These are phyloP conservation scores for Tulasnella sp. DNA, from an alignment of 768 basidiomycete species.

Conservation along the genomic window DNA sequence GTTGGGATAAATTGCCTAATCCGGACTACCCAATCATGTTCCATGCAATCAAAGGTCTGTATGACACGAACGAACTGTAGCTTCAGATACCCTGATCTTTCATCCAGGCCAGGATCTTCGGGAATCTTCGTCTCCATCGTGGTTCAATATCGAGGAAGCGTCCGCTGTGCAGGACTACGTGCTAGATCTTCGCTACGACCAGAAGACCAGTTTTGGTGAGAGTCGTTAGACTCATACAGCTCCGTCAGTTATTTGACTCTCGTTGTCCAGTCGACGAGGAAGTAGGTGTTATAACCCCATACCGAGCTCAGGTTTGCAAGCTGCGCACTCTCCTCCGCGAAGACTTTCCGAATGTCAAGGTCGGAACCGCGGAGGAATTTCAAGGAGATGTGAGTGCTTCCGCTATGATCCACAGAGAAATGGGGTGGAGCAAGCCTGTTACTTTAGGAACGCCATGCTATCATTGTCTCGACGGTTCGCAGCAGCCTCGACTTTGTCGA, in stretches of 20 bases:
- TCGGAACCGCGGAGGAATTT: conserved; percentile 51
- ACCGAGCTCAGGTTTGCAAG: conserved; percentile 57
- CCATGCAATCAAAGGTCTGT: conserved; percentile 18
- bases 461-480: conserved; percentile 30
- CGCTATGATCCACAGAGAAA: background rate
- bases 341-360: conserved; percentile 40
- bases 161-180: conserved; percentile 7
- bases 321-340: conserved; percentile 42
- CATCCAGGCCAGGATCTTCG: conserved; percentile 53
- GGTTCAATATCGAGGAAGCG: conserved; percentile 55
- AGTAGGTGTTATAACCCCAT: conserved; percentile 66
- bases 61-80: no score
- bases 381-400: conserved; percentile 48
- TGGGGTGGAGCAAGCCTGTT: background rate
- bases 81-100: no score
- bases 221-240: background rate
- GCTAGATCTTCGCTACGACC: background rate
- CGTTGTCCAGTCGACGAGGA: conserved; percentile 38
- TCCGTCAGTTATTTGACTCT: background rate
- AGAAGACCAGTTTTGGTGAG: background rate
- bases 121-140: conserved; percentile 68
- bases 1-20: conserved; percentile 5
- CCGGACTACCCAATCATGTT: conserved; percentile 24
- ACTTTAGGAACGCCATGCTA: conserved; percentile 22
- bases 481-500: background rate